phyloP scores from a whole-genome alignment of 2,329 filamentous ascomycete genomes.

The Trichoderma polysporum region DNA sequence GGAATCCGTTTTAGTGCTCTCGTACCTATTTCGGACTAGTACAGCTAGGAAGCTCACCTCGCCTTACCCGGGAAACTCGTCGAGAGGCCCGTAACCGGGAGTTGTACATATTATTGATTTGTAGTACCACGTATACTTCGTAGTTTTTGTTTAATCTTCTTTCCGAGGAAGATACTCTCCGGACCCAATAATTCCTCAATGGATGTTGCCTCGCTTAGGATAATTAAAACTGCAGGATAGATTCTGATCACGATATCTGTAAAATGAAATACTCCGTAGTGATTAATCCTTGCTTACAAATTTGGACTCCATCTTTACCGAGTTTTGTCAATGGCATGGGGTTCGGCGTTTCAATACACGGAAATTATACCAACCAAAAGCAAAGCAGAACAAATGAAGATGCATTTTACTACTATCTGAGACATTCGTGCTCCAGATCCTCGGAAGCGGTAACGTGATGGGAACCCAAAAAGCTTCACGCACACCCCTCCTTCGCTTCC shows the following conservation, averaged over 20 bases:
- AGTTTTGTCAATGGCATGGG: neutral
- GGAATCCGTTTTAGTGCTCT: neutral
- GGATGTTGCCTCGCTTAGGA: neutral
- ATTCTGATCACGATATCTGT: neutral
- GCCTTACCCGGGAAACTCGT: neutral
- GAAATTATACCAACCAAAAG: neutral
- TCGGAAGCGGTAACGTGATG: slow-evolving; percentile 2
- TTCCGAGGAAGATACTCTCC: neutral
- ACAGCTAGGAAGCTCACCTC: no score
- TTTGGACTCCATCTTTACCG: neutral
- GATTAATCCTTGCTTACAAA: neutral
- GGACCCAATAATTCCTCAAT: neutral
- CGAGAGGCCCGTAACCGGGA: neutral
- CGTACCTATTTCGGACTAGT: no score
- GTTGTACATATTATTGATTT: neutral
- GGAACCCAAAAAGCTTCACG: neutral
- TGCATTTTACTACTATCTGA: neutral
- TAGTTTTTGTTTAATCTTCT: neutral
- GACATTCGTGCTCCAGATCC: slow-evolving; percentile 13
- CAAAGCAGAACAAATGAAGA: neutral
- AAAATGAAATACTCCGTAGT: neutral
- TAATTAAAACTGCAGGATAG: neutral
- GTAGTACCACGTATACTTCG: no score
- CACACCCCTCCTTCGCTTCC: neutral
- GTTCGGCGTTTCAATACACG: neutral